Percentiles rank a stretch among this genome's conserved stretches.
Evolutionary conservation across 2,329 filamentous ascomycete genomes (phyloP).

Genomic region (Raffaelea deltoideospora): DNA sequence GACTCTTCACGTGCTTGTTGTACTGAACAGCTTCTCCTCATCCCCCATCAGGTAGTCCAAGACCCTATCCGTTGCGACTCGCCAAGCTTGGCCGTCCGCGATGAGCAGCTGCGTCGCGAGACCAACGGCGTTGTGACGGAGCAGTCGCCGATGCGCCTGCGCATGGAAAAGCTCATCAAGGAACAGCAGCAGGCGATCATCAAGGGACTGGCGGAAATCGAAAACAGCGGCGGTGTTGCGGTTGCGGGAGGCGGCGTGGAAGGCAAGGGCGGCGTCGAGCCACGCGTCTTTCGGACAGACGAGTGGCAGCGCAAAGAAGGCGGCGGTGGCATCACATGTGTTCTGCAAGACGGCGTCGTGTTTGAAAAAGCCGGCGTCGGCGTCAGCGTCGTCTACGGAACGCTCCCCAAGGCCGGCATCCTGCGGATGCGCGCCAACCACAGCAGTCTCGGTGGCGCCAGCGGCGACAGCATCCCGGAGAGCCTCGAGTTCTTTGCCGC

Average conservation of each 20-base stretch:
- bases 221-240: conserved; percentile 8
- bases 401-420: conserved; percentile 73
- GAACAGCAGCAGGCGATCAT: conserved; percentile 84
- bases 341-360: conserved; percentile 88
- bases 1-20: too few species aligned
- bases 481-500: conserved; percentile 90
- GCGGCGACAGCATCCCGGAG: conserved; percentile 42
- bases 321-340: conserved; percentile 85
- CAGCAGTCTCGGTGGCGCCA: conserved; percentile 54
- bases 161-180: conserved; percentile 95
- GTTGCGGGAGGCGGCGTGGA: conserved; percentile 3
- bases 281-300: conserved; percentile 53
- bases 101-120: conserved; percentile 67
- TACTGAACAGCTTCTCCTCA: neutral
- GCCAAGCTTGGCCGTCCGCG: conserved; percentile 69
- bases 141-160: conserved; percentile 84
- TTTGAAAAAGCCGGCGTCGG: conserved; percentile 98
- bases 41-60: conserved; percentile 21
- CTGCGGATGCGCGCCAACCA: conserved; percentile 89
- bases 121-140: conserved; percentile 47
- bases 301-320: conserved; percentile 79
- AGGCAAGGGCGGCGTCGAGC: conserved; percentile 25
- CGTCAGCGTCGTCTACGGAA: conserved; percentile 87
- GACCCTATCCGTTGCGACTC: conserved; percentile 37
- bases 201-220: conserved; percentile 58